Percentiles rank a stretch among this genome's conserved stretches.
These are phyloP conservation scores for Tubosaeta brunneosetosa DNA, from an alignment of 768 basidiomycete species.

Conservation along the genomic window DNA sequence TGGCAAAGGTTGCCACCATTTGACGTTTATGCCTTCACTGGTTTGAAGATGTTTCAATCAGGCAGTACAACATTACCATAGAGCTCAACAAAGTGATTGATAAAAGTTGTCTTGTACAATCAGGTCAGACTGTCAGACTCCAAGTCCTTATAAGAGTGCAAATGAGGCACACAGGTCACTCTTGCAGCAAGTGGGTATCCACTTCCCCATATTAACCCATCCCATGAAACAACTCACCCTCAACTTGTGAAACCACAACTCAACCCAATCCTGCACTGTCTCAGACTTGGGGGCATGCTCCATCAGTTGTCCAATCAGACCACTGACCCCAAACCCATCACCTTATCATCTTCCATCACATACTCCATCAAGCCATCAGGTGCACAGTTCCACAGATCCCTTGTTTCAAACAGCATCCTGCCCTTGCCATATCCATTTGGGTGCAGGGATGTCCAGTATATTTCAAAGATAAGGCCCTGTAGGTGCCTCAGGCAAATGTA, in stretches of 20 bases:
- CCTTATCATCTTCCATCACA: constrained; percentile 21
- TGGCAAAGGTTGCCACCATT: too few species aligned
- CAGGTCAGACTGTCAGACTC: too few species aligned
- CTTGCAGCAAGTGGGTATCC: too few species aligned
- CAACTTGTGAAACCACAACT: constrained; percentile 30
- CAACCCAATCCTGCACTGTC: constrained; percentile 23
- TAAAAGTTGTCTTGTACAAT: too few species aligned
- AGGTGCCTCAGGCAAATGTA: constrained; percentile 32
- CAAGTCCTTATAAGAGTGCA: too few species aligned
- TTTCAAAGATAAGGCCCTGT: constrained; percentile 17
- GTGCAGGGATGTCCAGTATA: constrained; percentile 20
- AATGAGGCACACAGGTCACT: too few species aligned
- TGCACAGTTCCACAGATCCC: neutral
- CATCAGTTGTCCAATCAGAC: constrained; percentile 10
- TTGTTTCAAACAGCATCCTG: constrained; percentile 29
- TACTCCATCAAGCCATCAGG: constrained; percentile 16
- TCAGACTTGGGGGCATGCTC: constrained; percentile 19
- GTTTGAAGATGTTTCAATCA: too few species aligned
- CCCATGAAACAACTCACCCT: neutral
- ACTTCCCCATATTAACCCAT: too few species aligned
- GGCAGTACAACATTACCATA: too few species aligned
- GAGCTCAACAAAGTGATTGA: too few species aligned
- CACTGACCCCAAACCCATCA: constrained; percentile 30
- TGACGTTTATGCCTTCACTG: too few species aligned
- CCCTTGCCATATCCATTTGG: constrained; percentile 37